Percentiles rank a stretch among this genome's conserved stretches.
Conservation (phyloP, 345 rosid genomes). For the Eucalyptus virginea region DNA sequence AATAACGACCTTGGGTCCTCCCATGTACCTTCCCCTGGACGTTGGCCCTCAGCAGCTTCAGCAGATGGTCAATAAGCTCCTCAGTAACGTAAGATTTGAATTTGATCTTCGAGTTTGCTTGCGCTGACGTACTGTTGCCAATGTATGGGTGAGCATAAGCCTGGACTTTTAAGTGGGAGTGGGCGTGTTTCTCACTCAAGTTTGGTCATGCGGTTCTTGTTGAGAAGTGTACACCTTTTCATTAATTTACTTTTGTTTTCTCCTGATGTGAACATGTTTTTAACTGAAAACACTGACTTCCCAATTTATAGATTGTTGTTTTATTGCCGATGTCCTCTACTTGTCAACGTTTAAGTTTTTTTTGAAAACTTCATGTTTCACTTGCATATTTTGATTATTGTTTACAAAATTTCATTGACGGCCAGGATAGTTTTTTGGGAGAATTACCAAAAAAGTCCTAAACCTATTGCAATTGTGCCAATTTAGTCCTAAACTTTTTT, state of each 20-base stretch:
- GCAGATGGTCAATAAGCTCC: slow-evolving; percentile 76
- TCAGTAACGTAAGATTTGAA: slow-evolving; percentile 29
- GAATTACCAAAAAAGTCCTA: too few relatives aligned
- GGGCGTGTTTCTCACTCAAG: not conserved
- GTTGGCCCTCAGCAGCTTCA: slow-evolving; percentile 77
- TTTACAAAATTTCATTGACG: not conserved
- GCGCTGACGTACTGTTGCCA: not conserved
- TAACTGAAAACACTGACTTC: not conserved
- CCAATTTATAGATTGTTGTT: not conserved
- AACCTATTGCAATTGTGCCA: too few relatives aligned
- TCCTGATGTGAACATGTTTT: not conserved
- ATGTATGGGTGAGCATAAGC: not conserved
- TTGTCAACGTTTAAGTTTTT: not conserved
- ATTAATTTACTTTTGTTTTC: not conserved
- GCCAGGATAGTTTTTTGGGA: not conserved
- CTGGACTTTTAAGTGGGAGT: not conserved
- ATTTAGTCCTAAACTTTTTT: too few relatives aligned
- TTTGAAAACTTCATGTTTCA: not conserved
- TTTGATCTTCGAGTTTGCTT: not conserved
- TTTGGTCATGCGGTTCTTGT: not conserved
- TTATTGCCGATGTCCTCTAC: not conserved
- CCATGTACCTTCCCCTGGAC: slow-evolving; percentile 74
- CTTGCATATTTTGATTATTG: not conserved
- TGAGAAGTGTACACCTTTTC: not conserved
- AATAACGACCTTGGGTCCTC: slow-evolving; percentile 49